Evolutionary conservation across 208 protist genomes (phyloP), one percentile per base, ranked within the genome.

Genomic region (Crithidia bombi): DNA sequence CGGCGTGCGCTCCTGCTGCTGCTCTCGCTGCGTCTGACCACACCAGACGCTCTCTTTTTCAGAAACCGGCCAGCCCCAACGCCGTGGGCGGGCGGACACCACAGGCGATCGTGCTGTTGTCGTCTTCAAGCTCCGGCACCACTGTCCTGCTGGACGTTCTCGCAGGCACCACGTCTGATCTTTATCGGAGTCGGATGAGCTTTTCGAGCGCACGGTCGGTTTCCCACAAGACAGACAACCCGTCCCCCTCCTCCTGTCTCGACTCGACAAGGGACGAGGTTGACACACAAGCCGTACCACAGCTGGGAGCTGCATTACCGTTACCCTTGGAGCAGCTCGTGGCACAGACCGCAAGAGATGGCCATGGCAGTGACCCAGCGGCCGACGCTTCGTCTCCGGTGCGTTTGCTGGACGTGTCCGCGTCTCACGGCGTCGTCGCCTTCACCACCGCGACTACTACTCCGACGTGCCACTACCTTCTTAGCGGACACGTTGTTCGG

Each of bases 401-500:
- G 38, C 72, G 69, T 56, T 46, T 75, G 26, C 28, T 66, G 38
- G 76, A 73, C 39, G 65, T 77, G 36, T 38, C 35, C 26, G 57
- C 41, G 14, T 28, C 46, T 2, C 41, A 61, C 14, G 76, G 70
- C 43, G 26, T 58, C 39, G 35, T 81, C 12, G 67, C 54, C 71
- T 77, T 71, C 44, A 28, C 64, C 44, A 32, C 26, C 7, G 36
- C 44, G 12, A 15, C 36, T 0, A 35, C 71, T 14, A 61, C 64
- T 23, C 28, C 14, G 25, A 28, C 36, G 15, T 65, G 67, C 32
- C 49, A 32, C 26, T 54, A 77, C 10, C 65, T 81, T 19, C 38
- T 61, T 21, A 28, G 32, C 9, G 76, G 80, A 50, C 59, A 64
- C 9, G 59, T 83, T 23, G 69, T 90, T 55, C 62, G 63, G 38